A percentile compares a stretch with the other conserved stretches of the same genome.
Evolutionary conservation across 805 yeast species (phyloP).

Genomic region (Kazachstania taianensis): DNA sequence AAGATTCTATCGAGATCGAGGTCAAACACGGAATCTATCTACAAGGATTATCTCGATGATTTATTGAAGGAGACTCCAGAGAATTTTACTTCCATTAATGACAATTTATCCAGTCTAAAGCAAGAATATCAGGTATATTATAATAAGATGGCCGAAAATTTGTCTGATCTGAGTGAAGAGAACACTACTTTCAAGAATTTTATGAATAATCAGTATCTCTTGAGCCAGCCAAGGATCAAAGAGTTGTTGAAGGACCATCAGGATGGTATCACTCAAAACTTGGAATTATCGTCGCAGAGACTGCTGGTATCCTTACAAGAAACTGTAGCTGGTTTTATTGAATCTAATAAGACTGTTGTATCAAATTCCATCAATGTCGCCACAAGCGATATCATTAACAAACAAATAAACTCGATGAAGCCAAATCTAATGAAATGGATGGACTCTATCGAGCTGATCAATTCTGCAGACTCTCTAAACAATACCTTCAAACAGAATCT

Average conservation of each 20-base stretch:
- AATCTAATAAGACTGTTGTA: slow-evolving; percentile 18
- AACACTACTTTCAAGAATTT: slow-evolving; percentile 25
- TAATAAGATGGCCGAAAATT: slow-evolving; percentile 16
- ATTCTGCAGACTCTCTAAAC: slow-evolving; percentile 26
- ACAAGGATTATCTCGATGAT: slow-evolving; percentile 17
- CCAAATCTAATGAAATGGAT: slow-evolving; percentile 26
- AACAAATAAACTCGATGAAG: slow-evolving; percentile 22
- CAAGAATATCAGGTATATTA: slow-evolving; percentile 11
- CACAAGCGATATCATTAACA: slow-evolving; percentile 22
- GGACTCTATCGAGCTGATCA: slow-evolving; percentile 24
- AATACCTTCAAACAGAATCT: slow-evolving; percentile 16
- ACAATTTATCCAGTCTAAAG: slow-evolving; percentile 15
- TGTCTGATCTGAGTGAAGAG: slow-evolving; percentile 27
- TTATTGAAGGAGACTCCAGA: slow-evolving; percentile 18
- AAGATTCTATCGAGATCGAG: slow-evolving; percentile 12
- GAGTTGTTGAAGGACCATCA: slow-evolving; percentile 19
- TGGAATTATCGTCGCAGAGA: slow-evolving; percentile 17
- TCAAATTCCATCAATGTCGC: slow-evolving; percentile 20
- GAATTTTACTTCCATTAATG: slow-evolving; percentile 12
- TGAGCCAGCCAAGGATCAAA: slow-evolving; percentile 22
- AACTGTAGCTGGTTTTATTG: slow-evolving; percentile 17
- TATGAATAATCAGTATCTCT: slow-evolving; percentile 23
- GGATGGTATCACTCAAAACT: slow-evolving; percentile 16
- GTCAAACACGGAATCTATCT: slow-evolving; percentile 14
- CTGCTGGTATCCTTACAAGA: slow-evolving; percentile 15